Percentiles rank a stretch among this genome's conserved stretches.
These are phyloP conservation scores for Pisolithus sp. DNA, from an alignment of 768 basidiomycete species.

Conservation along the genomic window DNA sequence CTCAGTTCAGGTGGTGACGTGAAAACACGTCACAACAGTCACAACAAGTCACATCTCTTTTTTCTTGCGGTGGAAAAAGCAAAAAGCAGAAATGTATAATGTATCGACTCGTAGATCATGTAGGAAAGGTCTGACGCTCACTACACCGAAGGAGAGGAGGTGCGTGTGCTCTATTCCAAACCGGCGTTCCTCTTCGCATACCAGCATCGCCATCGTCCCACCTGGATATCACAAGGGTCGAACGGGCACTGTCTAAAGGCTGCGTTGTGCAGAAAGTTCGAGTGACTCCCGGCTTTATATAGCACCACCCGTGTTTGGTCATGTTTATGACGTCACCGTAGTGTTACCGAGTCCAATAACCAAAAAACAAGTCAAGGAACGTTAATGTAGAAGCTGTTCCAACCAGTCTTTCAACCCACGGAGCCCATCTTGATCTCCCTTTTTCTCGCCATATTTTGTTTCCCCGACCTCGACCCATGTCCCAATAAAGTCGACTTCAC, in stretches of 20 bases:
- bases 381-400: constrained; percentile 32
- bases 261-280: constrained; percentile 34
- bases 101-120: constrained; percentile 21
- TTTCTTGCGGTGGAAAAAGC: too few species aligned
- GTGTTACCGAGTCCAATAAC: background rate
- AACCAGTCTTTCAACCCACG: constrained; percentile 43
- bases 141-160: constrained; percentile 39
- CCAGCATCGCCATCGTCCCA: constrained; percentile 62
- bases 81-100: too few species aligned
- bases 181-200: constrained; percentile 56
- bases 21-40: too few species aligned
- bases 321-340: constrained; percentile 13
- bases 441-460: constrained; percentile 33
- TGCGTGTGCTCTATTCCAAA: constrained; percentile 57
- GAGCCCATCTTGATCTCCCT: constrained; percentile 31
- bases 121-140: constrained; percentile 67
- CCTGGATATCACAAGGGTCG: constrained; percentile 31
- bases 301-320: constrained; percentile 18
- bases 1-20: constrained; percentile 17
- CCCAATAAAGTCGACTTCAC: constrained; percentile 63
- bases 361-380: constrained; percentile 5
- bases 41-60: too few species aligned
- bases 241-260: constrained; percentile 72
- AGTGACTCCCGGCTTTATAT: constrained; percentile 8
- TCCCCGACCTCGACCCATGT: constrained; percentile 42